Evolutionary conservation across 148 eudicot genomes (phyloP).

Genomic region (Agrostemma githago): DNA sequence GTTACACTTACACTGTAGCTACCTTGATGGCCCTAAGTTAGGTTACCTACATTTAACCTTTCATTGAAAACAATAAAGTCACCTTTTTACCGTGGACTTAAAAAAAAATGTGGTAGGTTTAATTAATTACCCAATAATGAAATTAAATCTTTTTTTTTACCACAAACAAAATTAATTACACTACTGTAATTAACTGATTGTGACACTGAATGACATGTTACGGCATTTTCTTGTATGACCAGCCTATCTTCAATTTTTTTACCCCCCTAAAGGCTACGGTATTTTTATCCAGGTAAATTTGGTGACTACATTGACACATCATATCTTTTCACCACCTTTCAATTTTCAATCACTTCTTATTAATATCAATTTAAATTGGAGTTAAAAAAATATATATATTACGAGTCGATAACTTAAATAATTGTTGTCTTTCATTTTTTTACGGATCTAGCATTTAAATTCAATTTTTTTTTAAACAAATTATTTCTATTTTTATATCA

Average conservation of each 20-base stretch:
- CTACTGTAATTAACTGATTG: not conserved
- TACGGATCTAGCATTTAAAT: no score
- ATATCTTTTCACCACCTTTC: not conserved
- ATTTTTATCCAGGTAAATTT: not conserved
- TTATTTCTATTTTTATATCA: no score
- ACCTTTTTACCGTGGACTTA: not conserved
- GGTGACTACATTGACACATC: not conserved
- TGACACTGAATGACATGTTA: conserved; percentile 30
- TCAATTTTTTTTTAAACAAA: no score
- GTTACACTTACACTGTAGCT: not conserved
- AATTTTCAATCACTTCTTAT: not conserved
- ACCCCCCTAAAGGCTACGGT: not conserved
- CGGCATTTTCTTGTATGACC: conserved; percentile 2
- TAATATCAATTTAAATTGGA: no score
- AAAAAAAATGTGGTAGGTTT: no score
- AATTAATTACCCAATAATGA: not conserved
- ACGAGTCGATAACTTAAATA: no score
- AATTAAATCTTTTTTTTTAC: not conserved
- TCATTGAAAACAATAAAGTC: not conserved
- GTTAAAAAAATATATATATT: no score
- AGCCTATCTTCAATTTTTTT: not conserved
- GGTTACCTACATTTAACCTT: not conserved
- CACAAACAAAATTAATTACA: not conserved
- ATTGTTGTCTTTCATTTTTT: no score
- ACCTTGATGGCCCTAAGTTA: not conserved